These are phyloP conservation scores for Pleurostoma richardsiae DNA, from an alignment of 2,329 filamentous ascomycete species.

Conservation along the genomic window DNA sequence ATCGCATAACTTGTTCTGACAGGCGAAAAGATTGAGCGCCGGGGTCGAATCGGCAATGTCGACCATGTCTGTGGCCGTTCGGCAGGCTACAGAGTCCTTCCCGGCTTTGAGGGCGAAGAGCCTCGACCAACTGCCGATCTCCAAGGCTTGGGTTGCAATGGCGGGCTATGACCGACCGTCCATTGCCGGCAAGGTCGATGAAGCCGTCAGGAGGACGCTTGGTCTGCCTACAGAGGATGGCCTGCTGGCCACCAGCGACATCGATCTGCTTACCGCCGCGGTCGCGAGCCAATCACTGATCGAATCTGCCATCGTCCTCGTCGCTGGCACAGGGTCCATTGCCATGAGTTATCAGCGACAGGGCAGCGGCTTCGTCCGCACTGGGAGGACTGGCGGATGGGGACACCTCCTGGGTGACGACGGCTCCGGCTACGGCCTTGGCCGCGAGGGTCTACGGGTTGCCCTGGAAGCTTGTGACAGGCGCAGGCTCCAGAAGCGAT, in stretches of 20 bases:
- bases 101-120: slow-evolving; percentile 1
- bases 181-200: slow-evolving; percentile 18
- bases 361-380: slow-evolving; percentile 13
- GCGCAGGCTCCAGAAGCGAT: no score
- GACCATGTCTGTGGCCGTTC: slow-evolving; percentile 17
- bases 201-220: slow-evolving; percentile 20
- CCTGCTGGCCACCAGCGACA: slow-evolving; percentile 30
- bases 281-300: slow-evolving; percentile 9
- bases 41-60: slow-evolving; percentile 19
- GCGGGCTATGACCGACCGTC: slow-evolving; percentile 31
- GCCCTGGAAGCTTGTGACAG: slow-evolving; percentile 23
- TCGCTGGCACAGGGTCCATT: slow-evolving; percentile 37
- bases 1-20: background rate
- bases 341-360: slow-evolving; percentile 29
- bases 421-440: slow-evolving; percentile 33
- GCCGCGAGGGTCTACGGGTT: slow-evolving; percentile 24
- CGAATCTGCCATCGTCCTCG: slow-evolving; percentile 24
- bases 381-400: slow-evolving; percentile 35
- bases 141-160: slow-evolving; percentile 29
- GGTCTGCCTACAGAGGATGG: slow-evolving; percentile 11
- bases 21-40: slow-evolving; percentile 13
- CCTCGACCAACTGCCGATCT: slow-evolving; percentile 10
- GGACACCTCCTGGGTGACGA: slow-evolving; percentile 37
- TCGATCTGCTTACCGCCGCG: slow-evolving; percentile 27
- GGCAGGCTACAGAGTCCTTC: slow-evolving; percentile 14